Base-by-base conservation (phyloP, 345 rosid species). In the Mangifera indica region DNA sequence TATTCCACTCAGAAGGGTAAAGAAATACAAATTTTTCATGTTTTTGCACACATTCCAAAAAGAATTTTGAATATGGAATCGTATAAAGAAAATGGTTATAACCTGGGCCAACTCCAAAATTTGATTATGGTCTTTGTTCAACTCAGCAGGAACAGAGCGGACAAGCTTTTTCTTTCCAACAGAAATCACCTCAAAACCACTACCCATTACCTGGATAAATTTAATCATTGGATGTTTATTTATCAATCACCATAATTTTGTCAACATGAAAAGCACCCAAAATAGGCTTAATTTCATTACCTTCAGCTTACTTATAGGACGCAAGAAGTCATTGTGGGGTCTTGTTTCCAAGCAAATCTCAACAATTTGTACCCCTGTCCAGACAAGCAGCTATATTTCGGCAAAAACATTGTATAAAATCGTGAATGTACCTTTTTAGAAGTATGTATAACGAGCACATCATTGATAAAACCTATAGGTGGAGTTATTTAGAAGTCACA, bases 41-140 rank as follows among this genome's bases (percentile, higher is more conserved):
- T 10, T 51, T 18, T 10, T 34, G 5, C 2, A 55, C 13, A 14
- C 14, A 26, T 64, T 20, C 32, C 21, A n/a, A 4, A 13, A 42
- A 17, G 67, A 60, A 71, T 29, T 48, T 60, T 20, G 29, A 26
- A 20, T 34, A 57, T 44, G 72, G 7, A 55, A 4, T 24, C 24
- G 24, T 17, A 22, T n/a, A 46, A 45, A 34, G 15, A n/a, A 49
- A 7, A 48, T 34, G 59, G 40, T 13, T 17, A 21, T 24, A 69
- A 86, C 92, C 97, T 94, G 98, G 69, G 97, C 95, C 49, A 92
- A 79, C 80, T 92, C 95, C 83, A 94, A 74, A 71, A 94, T 89
- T 74, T 84, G 93, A 71, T 94, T 94, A 72, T 94, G 98, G 79
- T 94, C 98, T 85, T 89, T 90, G 85, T 94, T 92, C 77, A 92